Conservation (phyloP, 495 filamentous ascomycete genomes). For the Annulohypoxylon moriforme region DNA sequence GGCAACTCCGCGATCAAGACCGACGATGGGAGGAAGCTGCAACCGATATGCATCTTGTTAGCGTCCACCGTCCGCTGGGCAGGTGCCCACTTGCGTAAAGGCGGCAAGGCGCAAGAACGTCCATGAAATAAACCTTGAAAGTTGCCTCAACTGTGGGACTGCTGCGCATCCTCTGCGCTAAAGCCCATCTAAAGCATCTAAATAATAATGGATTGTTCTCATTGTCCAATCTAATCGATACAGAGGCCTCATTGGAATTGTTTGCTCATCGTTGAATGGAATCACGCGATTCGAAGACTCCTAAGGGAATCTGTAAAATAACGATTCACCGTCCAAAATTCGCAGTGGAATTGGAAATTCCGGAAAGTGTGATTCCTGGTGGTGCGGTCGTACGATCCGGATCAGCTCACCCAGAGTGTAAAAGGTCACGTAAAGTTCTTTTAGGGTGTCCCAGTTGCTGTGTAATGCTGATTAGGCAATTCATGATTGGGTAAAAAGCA, state of each 20-base stretch:
- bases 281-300: conserved; percentile 22
- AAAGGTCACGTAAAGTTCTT: conserved; percentile 35
- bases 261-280: conserved; percentile 24
- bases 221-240: background rate
- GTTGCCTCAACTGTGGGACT: conserved; percentile 14
- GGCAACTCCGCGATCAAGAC: conserved; percentile 20
- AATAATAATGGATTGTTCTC: background rate
- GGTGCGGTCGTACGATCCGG: conserved; percentile 42
- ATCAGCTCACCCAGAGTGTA: conserved; percentile 37
- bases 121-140: conserved; percentile 2
- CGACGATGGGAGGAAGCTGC: conserved; percentile 14
- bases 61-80: background rate
- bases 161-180: background rate
- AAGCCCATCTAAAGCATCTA: background rate
- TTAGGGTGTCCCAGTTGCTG: conserved; percentile 22
- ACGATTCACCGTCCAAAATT: conserved; percentile 23
- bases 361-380: conserved; percentile 35
- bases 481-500: conserved; percentile 15
- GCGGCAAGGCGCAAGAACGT: background rate
- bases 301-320: background rate
- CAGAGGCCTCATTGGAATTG: conserved; percentile 1
- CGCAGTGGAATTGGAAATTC: conserved; percentile 13
- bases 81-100: background rate
- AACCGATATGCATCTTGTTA: conserved; percentile 3
- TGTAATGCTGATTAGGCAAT: conserved; percentile 32